Evolutionary conservation across 495 filamentous ascomycete species (phyloP).

Genomic region (Neurospora sp.): DNA sequence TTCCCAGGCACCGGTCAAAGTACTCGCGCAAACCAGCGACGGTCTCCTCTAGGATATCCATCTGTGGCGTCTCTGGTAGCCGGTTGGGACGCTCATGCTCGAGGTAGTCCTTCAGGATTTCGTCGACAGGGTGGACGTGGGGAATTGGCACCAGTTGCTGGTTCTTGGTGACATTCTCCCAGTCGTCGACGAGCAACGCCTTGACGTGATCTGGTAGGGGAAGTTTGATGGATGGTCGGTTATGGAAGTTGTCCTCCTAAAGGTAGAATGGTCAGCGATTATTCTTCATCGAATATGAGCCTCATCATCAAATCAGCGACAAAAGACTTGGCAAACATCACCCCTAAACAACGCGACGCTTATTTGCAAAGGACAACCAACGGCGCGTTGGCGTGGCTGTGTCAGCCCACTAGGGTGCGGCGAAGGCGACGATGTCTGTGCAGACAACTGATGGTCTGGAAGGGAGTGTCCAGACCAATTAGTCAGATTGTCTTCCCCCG

Average conservation of each 20-base stretch:
- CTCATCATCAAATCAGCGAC: not conserved
- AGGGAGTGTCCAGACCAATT: not conserved
- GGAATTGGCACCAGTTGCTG: constrained; percentile 77
- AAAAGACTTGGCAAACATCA: not conserved
- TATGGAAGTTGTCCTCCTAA: constrained; percentile 79
- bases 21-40: constrained; percentile 77
- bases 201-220: constrained; percentile 78
- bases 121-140: constrained; percentile 57
- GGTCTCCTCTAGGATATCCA: constrained; percentile 82
- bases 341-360: not conserved
- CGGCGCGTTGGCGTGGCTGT: not conserved
- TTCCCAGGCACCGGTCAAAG: constrained; percentile 77
- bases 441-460: not conserved
- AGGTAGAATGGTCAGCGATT: not conserved
- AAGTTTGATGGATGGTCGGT: constrained; percentile 71
- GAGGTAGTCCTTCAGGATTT: constrained; percentile 72
- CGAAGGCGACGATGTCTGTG: not conserved
- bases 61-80: constrained; percentile 50
- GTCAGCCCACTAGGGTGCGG: not conserved
- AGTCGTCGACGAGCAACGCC: constrained; percentile 88
- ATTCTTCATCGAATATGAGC: constrained; percentile 13
- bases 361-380: not conserved
- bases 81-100: constrained; percentile 59
- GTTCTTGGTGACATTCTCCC: constrained; percentile 97
- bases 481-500: not conserved